Evolutionary conservation across 2,329 filamentous ascomycete species (phyloP).

Genomic region (Alternaria postmessia): DNA sequence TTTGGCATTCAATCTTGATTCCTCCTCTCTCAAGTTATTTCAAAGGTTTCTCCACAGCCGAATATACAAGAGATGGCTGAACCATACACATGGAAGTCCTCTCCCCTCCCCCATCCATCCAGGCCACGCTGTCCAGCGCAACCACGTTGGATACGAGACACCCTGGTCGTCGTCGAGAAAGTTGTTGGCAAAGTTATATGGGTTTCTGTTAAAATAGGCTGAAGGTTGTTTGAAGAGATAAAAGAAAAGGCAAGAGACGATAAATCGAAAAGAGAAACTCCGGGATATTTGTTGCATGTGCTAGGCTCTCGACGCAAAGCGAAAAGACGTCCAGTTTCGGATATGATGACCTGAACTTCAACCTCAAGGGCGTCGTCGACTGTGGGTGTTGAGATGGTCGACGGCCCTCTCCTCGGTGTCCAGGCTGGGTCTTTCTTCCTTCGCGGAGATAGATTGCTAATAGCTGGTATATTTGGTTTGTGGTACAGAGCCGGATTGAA

Average conservation of each 20-base stretch:
- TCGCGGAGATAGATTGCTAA: constrained; percentile 50
- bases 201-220: constrained; percentile 24
- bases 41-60: constrained; percentile 3
- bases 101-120: neutral
- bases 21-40: neutral
- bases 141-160: neutral
- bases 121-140: constrained; percentile 8
- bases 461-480: constrained; percentile 41
- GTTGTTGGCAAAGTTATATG: constrained; percentile 24
- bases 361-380: constrained; percentile 47
- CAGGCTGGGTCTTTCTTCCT: constrained; percentile 36
- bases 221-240: constrained; percentile 21
- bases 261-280: constrained; percentile 2
- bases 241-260: neutral
- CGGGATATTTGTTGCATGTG: constrained; percentile 16
- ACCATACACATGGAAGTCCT: neutral
- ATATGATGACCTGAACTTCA: constrained; percentile 49
- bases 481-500: constrained; percentile 44
- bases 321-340: constrained; percentile 19
- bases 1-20: constrained; percentile 1
- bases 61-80: constrained; percentile 7
- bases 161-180: constrained; percentile 1
- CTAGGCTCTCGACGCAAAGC: constrained; percentile 49
- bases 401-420: constrained; percentile 55
- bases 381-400: constrained; percentile 21